phyloP scores from a whole-genome alignment of 345 rosid genomes.

The Eucalyptus erythrocorys region DNA sequence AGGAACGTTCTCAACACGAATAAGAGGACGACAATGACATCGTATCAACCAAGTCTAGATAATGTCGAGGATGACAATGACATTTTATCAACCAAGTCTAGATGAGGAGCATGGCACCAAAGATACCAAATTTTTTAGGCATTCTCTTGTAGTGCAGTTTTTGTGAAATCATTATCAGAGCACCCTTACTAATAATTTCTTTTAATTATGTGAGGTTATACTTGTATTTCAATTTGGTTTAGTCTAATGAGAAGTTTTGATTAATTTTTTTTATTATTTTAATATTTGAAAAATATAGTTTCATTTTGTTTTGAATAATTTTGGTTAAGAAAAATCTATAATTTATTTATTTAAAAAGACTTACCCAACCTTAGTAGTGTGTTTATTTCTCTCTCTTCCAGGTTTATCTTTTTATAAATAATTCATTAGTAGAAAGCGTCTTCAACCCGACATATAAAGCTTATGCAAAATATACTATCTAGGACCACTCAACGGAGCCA shows the following conservation, averaged over 20 bases:
- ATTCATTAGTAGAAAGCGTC: fast-evolving
- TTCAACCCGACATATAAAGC: fast-evolving
- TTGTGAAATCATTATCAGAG: fast-evolving
- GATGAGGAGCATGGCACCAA: fast-evolving
- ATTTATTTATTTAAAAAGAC: not conserved
- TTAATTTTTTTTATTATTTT: not conserved
- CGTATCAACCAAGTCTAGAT: fast-evolving
- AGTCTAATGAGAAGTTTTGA: fast-evolving
- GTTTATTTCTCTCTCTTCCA: not conserved
- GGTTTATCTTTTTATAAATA: too few species aligned
- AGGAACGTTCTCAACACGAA: not conserved
- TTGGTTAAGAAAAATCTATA: not conserved
- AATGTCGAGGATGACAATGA: too few species aligned
- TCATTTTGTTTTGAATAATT: too few species aligned
- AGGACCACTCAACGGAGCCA: too few species aligned
- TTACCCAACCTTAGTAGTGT: not conserved
- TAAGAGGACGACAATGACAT: not conserved
- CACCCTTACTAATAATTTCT: fast-evolving
- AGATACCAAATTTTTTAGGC: fast-evolving
- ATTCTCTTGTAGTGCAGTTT: not conserved
- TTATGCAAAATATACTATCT: too few species aligned
- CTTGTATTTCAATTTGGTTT: not conserved
- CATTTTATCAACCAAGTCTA: too few species aligned
- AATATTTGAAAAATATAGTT: too few species aligned
- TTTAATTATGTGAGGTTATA: not conserved